These are phyloP conservation scores for Neofusicoccum ribis DNA, from an alignment of 2,329 filamentous ascomycete genomes.

Conservation along the genomic window DNA sequence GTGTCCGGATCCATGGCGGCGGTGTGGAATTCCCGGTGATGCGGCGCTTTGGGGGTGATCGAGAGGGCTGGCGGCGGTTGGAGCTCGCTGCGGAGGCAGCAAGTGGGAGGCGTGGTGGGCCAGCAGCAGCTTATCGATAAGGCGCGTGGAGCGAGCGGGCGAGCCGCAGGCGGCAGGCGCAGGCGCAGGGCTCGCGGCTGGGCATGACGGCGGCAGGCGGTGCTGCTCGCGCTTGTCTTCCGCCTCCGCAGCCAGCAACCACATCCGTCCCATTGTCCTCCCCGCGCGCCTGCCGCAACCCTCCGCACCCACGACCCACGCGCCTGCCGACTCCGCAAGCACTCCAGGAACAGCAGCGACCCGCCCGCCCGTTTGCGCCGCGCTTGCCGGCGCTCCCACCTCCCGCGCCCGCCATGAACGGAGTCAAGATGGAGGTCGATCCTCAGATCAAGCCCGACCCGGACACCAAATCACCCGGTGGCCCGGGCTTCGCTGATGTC, in stretches of 20 bases:
- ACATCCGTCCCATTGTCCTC: neutral
- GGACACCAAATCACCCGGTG: constrained; percentile 26
- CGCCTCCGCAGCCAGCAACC: neutral
- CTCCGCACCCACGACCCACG: neutral
- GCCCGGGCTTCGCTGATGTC: constrained; percentile 36
- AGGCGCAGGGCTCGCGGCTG: constrained; percentile 12
- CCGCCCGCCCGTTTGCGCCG: neutral
- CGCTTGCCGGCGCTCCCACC: constrained; percentile 5
- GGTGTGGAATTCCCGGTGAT: constrained; percentile 14
- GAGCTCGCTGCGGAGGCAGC: neutral
- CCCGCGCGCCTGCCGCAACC: neutral
- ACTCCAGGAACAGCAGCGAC: neutral
- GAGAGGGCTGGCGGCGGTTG: neutral
- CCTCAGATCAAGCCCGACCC: constrained; percentile 38
- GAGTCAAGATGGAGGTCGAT: constrained; percentile 42
- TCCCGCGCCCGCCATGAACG: constrained; percentile 33
- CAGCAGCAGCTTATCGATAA: constrained; percentile 1
- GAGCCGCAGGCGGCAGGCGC: neutral
- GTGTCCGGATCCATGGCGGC: constrained; percentile 21
- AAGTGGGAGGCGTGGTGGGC: neutral
- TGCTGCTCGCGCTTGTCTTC: neutral
- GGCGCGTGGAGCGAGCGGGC: neutral
- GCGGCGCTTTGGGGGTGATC: neutral
- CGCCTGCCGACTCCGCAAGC: neutral
- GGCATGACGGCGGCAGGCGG: constrained; percentile 23